These are phyloP conservation scores for Eutrema salsugineum DNA, from an alignment of 441 rosid species.

Conservation along the genomic window DNA sequence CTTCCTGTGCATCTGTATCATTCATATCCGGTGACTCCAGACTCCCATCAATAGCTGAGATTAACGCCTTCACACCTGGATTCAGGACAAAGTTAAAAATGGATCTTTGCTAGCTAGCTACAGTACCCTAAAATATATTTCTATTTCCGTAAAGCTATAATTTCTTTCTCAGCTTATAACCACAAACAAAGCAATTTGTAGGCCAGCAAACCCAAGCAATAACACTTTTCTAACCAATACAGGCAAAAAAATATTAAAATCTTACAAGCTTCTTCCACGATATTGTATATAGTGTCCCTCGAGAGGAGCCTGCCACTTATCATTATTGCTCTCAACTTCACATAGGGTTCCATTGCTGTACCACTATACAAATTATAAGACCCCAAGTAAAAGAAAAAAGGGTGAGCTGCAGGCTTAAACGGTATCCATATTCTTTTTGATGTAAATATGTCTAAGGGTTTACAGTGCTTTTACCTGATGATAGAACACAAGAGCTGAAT, in stretches of 20 bases:
- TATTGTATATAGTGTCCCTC: constrained; percentile 43
- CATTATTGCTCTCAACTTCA: constrained; percentile 80
- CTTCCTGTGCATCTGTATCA: constrained; percentile 66
- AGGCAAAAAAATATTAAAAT: background rate
- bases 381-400: background rate
- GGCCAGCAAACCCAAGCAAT: background rate
- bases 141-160: background rate
- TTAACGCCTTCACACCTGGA: constrained; percentile 58
- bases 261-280: constrained; percentile 71
- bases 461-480: constrained; percentile 50
- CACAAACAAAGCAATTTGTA: background rate
- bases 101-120: background rate
- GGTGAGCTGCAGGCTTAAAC: background rate
- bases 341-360: constrained; percentile 42
- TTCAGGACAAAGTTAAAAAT: constrained; percentile 17
- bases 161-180: background rate
- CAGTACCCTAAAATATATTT: background rate
- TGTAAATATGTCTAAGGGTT: background rate
- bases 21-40: constrained; percentile 42
- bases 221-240: background rate
- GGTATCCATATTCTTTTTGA: background rate
- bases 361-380: constrained; percentile 39
- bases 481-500: constrained; percentile 63
- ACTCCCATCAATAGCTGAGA: constrained; percentile 65
- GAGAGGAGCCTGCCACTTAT: constrained; percentile 81